Percentiles rank a stretch among this genome's conserved stretches.
These are phyloP conservation scores for Arthrinium puccinioides DNA, from an alignment of 2,329 filamentous ascomycete species.

Conservation along the genomic window DNA sequence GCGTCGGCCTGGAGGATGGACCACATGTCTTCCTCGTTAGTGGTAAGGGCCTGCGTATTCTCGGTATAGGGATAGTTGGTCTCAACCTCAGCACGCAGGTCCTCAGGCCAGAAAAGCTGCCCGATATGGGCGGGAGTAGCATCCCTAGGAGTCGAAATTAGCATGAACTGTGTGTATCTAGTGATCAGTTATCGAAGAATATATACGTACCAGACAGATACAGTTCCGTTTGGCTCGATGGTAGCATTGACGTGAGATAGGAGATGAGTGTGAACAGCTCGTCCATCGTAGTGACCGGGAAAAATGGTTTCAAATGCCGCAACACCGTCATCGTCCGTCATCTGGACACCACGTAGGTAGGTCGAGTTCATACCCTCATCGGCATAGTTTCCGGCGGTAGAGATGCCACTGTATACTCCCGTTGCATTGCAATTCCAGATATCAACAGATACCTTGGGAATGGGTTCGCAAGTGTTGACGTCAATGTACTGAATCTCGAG, in stretches of 20 bases:
- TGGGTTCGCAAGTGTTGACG: conserved; percentile 36
- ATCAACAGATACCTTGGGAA: conserved; percentile 32
- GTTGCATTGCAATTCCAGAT: conserved; percentile 36
- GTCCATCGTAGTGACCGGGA: conserved; percentile 32
- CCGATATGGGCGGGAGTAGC: conserved; percentile 23
- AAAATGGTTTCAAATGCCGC: conserved; percentile 39
- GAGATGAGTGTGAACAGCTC: conserved; percentile 34
- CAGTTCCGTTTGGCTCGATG: conserved; percentile 21
- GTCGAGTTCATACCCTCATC: conserved; percentile 29
- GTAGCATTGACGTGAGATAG: conserved; percentile 20
- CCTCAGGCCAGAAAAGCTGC: conserved; percentile 24
- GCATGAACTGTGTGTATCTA: background rate
- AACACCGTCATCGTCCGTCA: conserved; percentile 38
- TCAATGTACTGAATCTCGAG: conserved; percentile 39
- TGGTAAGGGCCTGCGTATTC: conserved; percentile 19
- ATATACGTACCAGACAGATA: conserved; percentile 16
- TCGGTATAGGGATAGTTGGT: conserved; percentile 18
- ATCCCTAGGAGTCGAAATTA: conserved; percentile 7
- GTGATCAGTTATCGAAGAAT: background rate
- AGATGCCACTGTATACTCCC: conserved; percentile 30
- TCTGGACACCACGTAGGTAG: conserved; percentile 40
- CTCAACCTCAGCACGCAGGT: conserved; percentile 21
- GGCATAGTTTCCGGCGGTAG: conserved; percentile 17
- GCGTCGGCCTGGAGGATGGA: conserved; percentile 18
- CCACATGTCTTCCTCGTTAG: conserved; percentile 26